Evolutionary conservation across 2,329 filamentous ascomycete species (phyloP), one percentile per base, ranked within the genome.

Genomic region (Cercospora zeina): DNA sequence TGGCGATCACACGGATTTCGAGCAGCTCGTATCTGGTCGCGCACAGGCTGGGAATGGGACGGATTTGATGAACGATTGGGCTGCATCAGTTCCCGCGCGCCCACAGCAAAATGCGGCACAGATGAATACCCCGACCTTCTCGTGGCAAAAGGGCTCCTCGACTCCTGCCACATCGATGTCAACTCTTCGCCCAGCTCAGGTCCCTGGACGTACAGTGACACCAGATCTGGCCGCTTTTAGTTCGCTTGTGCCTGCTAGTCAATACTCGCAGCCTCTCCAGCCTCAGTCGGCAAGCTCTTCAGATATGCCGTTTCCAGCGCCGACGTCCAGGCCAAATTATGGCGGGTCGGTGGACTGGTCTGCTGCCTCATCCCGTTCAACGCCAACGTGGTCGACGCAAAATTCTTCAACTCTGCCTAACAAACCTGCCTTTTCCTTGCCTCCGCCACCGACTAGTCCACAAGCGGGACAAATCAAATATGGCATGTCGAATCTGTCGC

Each of bases 1-100:
- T n/a, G 80, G 80, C n/a, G 82, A 79, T 11, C 82, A 89, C 54
- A 85, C 89, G 62, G 91, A 96, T 72, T 99, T 97, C 71, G 93
- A 96, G 74, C 85, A 85, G 1, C 85, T 99, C 2, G 93, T 99
- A 56, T 91, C 96, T 71, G 93, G 93, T 8, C 86, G 85, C 60
- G 79, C 81, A n/a, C 68, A 70, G 37, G 51, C 77, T 72, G 30
- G 76, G 72, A 61, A 69, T 53, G 67, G 70, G 14, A 71, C 71
- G 54, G 76, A 80, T 51, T 62, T 74, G 34, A 77, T 80, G 65
- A 78, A 79, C 62, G 72, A 78, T 53, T 81, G 79, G 79, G 75
- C 71, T 36, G 72, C 74, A 47, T 66, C 76, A 27, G 62, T 72
- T 2, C 72, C 5, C 10, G 47, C 70, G 55, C 55, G 51, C 11